These are phyloP conservation scores for Cornus kousa DNA, from an alignment of 148 eudicot species.

Conservation along the genomic window DNA sequence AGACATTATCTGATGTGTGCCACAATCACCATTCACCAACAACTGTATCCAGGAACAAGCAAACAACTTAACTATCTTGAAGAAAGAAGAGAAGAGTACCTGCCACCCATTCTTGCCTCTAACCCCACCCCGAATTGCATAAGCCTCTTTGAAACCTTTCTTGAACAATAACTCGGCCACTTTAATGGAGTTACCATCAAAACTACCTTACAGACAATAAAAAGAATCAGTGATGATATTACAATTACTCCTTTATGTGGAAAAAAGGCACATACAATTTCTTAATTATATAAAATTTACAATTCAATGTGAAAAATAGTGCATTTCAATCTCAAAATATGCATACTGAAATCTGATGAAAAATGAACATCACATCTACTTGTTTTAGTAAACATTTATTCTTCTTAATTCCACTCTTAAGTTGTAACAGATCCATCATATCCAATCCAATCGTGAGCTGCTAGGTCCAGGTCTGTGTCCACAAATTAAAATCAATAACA, in stretches of 20 bases:
- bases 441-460: neutral
- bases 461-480: too few species aligned
- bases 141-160: constrained; percentile 83
- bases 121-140: constrained; percentile 85
- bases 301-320: neutral
- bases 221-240: neutral
- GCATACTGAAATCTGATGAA: neutral
- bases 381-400: too few species aligned
- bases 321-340: neutral
- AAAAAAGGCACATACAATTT: neutral
- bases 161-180: constrained; percentile 85
- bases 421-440: neutral
- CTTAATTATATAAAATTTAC: neutral
- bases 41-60: neutral
- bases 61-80: neutral
- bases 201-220: constrained; percentile 82
- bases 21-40: neutral
- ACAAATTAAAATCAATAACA: too few species aligned
- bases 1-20: neutral
- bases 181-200: constrained; percentile 90
- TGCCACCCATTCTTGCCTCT: constrained; percentile 93
- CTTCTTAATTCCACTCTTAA: neutral
- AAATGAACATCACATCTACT: neutral
- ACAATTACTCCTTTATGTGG: neutral
- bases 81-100: constrained; percentile 35